Percentiles rank a stretch among this genome's conserved stretches.
Conservation (phyloP, 2,329 filamentous ascomycete genomes). For the Thelonectria discophora region DNA sequence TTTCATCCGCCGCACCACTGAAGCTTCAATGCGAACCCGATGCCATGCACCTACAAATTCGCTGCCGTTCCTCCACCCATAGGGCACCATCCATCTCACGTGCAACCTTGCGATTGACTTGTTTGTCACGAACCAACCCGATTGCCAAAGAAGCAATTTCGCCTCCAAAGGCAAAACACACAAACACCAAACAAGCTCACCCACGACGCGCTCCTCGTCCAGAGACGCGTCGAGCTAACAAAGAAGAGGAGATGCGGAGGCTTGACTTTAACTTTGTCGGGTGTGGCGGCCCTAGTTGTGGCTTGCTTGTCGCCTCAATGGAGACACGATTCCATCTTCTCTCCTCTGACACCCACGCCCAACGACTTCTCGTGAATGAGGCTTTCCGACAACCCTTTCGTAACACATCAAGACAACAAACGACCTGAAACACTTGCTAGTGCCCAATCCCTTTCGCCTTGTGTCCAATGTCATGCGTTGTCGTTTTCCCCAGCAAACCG, state of each 20-base stretch:
- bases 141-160: not conserved
- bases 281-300: conserved; percentile 18
- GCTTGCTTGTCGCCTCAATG: conserved; percentile 4
- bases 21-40: conserved; percentile 28
- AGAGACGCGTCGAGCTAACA: conserved; percentile 19
- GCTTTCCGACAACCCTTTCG: not conserved
- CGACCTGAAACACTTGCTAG: not conserved
- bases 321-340: no score
- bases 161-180: not conserved
- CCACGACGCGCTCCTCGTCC: conserved; percentile 8
- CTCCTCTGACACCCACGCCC: no score
- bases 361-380: not conserved
- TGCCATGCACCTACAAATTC: conserved; percentile 40
- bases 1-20: not conserved
- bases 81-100: not conserved
- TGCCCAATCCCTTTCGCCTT: not conserved
- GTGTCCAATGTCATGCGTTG: conserved; percentile 2
- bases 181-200: not conserved
- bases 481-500: conserved; percentile 5
- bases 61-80: not conserved
- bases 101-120: not conserved
- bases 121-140: not conserved
- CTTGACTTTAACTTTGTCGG: not conserved
- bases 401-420: not conserved
- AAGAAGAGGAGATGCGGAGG: not conserved